A percentile compares a stretch with the other conserved stretches of the same genome.
Conservation (phyloP, 768 basidiomycete genomes). For the Lactarius vividus region DNA sequence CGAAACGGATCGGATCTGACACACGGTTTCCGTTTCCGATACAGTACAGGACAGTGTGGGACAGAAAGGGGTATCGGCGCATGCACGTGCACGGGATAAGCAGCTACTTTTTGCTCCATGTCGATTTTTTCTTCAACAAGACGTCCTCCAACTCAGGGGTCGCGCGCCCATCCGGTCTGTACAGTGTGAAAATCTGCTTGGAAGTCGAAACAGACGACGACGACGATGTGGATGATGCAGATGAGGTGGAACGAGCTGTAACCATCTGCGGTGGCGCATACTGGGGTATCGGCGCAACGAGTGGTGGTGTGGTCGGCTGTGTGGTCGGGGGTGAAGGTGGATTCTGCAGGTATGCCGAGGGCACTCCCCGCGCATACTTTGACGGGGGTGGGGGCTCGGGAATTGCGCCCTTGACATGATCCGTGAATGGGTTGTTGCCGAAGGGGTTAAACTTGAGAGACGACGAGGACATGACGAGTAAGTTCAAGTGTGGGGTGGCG, state of each 20-base stretch:
- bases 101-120: slow-evolving; percentile 27
- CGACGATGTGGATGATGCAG: slow-evolving; percentile 14
- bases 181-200: slow-evolving; percentile 48
- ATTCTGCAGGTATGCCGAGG: slow-evolving; percentile 31
- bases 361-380: slow-evolving; percentile 44
- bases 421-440: slow-evolving; percentile 58
- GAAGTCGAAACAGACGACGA: slow-evolving; percentile 11
- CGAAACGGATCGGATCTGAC: slow-evolving; percentile 2
- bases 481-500: neutral
- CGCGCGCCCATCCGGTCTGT: slow-evolving; percentile 47
- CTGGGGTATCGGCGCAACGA: slow-evolving; percentile 15
- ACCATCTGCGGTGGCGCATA: slow-evolving; percentile 9
- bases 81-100: neutral
- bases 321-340: slow-evolving; percentile 25
- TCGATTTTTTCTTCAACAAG: slow-evolving; percentile 39
- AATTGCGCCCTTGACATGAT: slow-evolving; percentile 34
- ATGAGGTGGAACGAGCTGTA: slow-evolving; percentile 11
- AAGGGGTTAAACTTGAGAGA: slow-evolving; percentile 52
- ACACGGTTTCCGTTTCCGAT: neutral
- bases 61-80: neutral
- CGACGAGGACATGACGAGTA: slow-evolving; percentile 32
- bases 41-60: neutral
- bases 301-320: slow-evolving; percentile 18
- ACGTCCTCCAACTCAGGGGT: slow-evolving; percentile 54
- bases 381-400: slow-evolving; percentile 47